Evolutionary conservation across 805 yeast species (phyloP), one percentile per base, ranked within the genome.

Genomic region (Sugiyamaella marilandica): DNA sequence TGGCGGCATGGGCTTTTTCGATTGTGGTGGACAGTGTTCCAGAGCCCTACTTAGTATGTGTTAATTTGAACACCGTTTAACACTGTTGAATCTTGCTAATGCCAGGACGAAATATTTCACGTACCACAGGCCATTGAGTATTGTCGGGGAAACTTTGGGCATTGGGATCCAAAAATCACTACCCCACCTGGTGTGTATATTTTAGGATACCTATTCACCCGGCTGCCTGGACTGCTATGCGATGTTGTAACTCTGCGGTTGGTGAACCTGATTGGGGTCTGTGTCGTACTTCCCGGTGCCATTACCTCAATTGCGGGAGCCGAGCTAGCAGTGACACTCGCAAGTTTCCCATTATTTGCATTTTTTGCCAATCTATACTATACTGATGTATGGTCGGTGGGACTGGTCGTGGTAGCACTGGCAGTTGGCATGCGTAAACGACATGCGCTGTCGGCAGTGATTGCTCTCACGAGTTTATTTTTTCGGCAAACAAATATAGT

Each of bases 181-280:
- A 94, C 99, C 0, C 99, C 99, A 1, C 98, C 98, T 0, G 99
- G 98, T 0, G 71, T 92, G 14, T 92, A 94, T 65, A 47, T 75
- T 2, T 56, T 82, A 10, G 78, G 79, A 1, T 70, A 67, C 58
- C 7, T 70, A 0, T 70, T 52, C 39, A 34, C 44, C 13, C 49
- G 43, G 29, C 14, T 54, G 19, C 29, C 47, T 5, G 64, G 21
- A 51, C 68, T 29, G 32, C 13, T 13, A 2, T 70, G 74, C 55
- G 66, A 68, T 2, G 55, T 78, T 18, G 59, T 71, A 0, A 70
- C 48, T 4, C 65, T 84, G 50, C 69, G 95, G 56, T 59, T 74
- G 14, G 66, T 86, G 18, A 92, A 92, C 62, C 68, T 85, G 10
- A 19, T 84, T 10, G 69, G 68, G 2, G 52, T 60, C 14, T 24